Evolutionary conservation across 257 asterid genomes (phyloP), one percentile per base, ranked within the genome.

Genomic region (Nicotiana obtusifolia): DNA sequence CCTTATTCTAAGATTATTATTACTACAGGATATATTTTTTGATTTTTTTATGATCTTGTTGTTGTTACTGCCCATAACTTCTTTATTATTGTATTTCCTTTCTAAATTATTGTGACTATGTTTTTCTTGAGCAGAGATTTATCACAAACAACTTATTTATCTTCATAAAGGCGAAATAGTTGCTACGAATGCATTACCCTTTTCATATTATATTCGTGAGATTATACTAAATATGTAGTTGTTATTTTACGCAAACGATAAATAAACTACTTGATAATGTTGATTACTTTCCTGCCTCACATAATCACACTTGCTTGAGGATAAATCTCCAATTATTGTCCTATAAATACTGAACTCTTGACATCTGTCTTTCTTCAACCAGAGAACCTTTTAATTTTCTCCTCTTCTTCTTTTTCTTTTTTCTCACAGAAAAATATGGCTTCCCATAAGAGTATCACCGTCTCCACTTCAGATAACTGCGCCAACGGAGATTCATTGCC

Each of bases 401-500:
- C 2, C 17, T 22, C 10, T 56, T 3, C 3, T 5, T 11, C 9
- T 13, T 2, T 7, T 28, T 64, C n/a, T 7, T 4, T 44, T 44
- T 2, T 24, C 11, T 0, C 9, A 2, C 0, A 41, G 7, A 17
- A 77, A 17, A 54, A 30, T 8, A 77, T 59, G 81, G 53, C 77
- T 10, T 80, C 83, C 1, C 66, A 67, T 1, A 80, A 80, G 20
- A 77, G 2, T 47, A 69, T 24, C 54, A 64, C 83, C 10, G 59
- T 20, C 41, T 24, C 79, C 4, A 24, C 41, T 73, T 24, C 79
- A 14, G 79, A 24, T 49, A 47, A 3, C 61, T 1, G 16, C 17
- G 17, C 79, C 79, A 49, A 33, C 82, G 82, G 82, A 28, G 82
- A 64, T 37, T 62, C 76, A 1, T 24, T 44, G 24, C 76, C 64